Conservation (phyloP, 768 basidiomycete species). For the Cystobasidium tubakii region DNA sequence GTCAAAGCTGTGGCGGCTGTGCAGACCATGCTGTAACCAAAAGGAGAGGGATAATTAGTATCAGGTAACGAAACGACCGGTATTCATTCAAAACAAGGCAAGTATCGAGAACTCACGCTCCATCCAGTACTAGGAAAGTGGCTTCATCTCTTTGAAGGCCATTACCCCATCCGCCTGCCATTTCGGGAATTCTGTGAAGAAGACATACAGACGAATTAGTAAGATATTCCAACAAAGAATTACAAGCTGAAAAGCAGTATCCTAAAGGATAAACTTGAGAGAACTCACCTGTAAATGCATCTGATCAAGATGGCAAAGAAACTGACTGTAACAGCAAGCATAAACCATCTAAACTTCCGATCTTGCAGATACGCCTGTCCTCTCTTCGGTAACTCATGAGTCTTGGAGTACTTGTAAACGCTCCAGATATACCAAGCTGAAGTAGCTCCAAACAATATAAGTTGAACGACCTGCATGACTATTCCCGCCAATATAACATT, state of each 20-base stretch:
- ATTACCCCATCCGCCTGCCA: slow-evolving; percentile 24
- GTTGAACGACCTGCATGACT: slow-evolving; percentile 24
- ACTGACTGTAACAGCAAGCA: not conserved
- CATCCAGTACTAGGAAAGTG: slow-evolving; percentile 20
- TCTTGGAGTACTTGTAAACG: not conserved
- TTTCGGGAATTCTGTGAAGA: slow-evolving; percentile 22
- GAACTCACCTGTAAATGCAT: slow-evolving; percentile 17
- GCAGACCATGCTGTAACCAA: not conserved
- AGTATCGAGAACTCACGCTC: slow-evolving; percentile 4
- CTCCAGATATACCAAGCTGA: slow-evolving; percentile 5
- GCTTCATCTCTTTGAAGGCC: slow-evolving; percentile 18
- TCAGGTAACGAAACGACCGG: slow-evolving; percentile 1
- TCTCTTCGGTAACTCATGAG: not conserved
- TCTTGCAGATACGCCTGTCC: not conserved
- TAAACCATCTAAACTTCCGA: slow-evolving; percentile 10
- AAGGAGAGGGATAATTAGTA: not conserved
- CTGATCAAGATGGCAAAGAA: slow-evolving; percentile 27
- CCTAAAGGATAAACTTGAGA: not conserved
- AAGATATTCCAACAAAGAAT: too few relatives aligned
- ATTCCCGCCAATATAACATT: slow-evolving; percentile 25
- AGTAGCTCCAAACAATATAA: slow-evolving; percentile 15
- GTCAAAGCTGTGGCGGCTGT: slow-evolving; percentile 7
- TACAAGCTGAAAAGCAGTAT: too few relatives aligned
- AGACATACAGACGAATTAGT: not conserved
- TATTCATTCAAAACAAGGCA: not conserved